phyloP scores from a whole-genome alignment of 257 asterid species.

The Misopates orontium region DNA sequence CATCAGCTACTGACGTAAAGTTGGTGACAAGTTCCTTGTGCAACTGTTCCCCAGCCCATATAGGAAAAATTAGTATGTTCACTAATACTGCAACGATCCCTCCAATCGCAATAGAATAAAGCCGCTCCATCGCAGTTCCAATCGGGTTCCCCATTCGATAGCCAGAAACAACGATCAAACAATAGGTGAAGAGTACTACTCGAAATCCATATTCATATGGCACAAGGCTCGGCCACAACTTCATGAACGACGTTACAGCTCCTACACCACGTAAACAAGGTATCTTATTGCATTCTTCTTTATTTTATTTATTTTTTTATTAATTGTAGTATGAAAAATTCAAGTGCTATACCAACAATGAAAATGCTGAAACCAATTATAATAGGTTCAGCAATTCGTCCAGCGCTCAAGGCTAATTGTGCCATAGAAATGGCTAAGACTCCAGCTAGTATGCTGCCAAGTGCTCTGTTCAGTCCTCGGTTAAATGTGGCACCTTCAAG shows the following conservation, averaged over 20 bases:
- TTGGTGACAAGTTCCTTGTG: constrained; percentile 60
- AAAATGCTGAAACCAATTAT: constrained; percentile 72
- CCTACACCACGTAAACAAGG: constrained; percentile 36
- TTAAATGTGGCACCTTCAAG: constrained; percentile 62
- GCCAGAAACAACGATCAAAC: constrained; percentile 69
- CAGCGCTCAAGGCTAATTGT: constrained; percentile 51
- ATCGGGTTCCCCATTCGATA: constrained; percentile 72
- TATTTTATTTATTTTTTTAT: too few species aligned
- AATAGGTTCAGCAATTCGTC: constrained; percentile 57
- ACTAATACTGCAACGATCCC: constrained; percentile 60
- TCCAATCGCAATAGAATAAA: constrained; percentile 75
- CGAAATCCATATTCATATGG: constrained; percentile 70
- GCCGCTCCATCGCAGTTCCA: constrained; percentile 59
- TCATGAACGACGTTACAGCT: constrained; percentile 62
- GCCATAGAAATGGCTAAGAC: constrained; percentile 47
- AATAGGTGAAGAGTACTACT: constrained; percentile 68
- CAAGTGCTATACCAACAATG: constrained; percentile 46
- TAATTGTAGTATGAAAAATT: not conserved
- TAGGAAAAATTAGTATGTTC: constrained; percentile 55
- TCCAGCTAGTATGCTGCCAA: constrained; percentile 74
- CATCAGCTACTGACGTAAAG: constrained; percentile 62
- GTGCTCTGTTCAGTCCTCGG: constrained; percentile 69
- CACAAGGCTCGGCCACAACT: constrained; percentile 64
- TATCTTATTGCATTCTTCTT: not conserved
- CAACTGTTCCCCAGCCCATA: constrained; percentile 79